phyloP scores from a whole-genome alignment of 164 flowering plant species.

The Cinnamomum chago region DNA sequence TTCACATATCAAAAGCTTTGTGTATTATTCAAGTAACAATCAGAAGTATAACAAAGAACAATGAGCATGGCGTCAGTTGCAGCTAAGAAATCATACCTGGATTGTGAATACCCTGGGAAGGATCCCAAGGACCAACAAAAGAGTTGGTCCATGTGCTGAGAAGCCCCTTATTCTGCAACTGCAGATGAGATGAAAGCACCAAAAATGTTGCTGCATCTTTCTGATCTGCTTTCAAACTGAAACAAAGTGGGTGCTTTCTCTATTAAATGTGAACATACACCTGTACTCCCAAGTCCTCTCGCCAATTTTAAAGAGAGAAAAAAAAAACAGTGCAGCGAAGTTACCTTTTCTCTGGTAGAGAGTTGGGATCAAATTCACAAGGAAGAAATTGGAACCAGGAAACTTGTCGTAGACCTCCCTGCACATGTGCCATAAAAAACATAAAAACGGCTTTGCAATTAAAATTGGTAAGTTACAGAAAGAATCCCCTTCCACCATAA shows the following conservation, averaged over 20 bases:
- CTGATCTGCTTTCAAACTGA: constrained; percentile 58
- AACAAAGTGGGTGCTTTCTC: constrained; percentile 8
- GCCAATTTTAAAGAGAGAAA: neutral
- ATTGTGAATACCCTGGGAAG: constrained; percentile 94
- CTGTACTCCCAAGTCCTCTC: neutral
- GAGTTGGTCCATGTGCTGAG: constrained; percentile 96
- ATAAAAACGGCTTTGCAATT: neutral
- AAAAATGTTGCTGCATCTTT: constrained; percentile 66
- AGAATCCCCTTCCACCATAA: neutral
- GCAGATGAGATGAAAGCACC: constrained; percentile 83
- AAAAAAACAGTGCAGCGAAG: neutral
- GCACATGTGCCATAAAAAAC: constrained; percentile 5
- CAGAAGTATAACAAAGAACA: constrained; percentile 1
- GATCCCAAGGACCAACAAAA: constrained; percentile 99
- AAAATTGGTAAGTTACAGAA: neutral
- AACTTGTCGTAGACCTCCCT: constrained; percentile 90
- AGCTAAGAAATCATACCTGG: constrained; percentile 57
- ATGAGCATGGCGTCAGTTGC: neutral
- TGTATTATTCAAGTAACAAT: neutral
- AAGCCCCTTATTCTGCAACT: constrained; percentile 83
- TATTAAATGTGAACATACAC: neutral
- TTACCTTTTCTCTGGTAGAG: constrained; percentile 67
- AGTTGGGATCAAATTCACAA: constrained; percentile 55
- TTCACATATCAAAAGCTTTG: constrained; percentile 1
- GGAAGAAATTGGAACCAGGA: constrained; percentile 99